Evolutionary conservation across 495 filamentous ascomycete species (phyloP), one percentile per base, ranked within the genome.

Genomic region (Penicillium paxilli): DNA sequence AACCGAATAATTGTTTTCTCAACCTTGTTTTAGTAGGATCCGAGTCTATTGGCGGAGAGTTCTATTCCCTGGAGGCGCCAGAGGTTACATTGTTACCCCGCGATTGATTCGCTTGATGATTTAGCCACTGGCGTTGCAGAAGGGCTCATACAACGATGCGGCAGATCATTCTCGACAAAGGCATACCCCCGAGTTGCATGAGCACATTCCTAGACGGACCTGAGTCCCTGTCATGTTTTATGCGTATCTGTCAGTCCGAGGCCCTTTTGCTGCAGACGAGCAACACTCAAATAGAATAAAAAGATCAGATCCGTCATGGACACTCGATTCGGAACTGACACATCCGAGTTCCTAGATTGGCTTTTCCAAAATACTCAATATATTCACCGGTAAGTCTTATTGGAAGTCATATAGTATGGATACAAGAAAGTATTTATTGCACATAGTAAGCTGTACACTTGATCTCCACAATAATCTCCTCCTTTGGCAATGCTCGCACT

Each of bases 391-490:
- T n/a, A n/a, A n/a, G n/a, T n/a, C n/a, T n/a, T n/a, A n/a, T 32
- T 32, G 11, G 30, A 32, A 32, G n/a, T 4, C 1, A 14, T 32
- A 12, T 32, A 14, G n/a, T 12, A 32, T 12, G n/a, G n/a, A n/a
- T n/a, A n/a, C n/a, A n/a, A n/a, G n/a, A 32, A 32, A 12, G 6
- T 32, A 10, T n/a, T 14, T 25, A 37, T 24, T n/a, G 23, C 0
- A 37, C 17, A 49, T 44, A 57, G 20, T 57, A 57, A 52, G 59
- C 68, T 23, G 59, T 63, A 46, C 62, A 69, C 45, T 73, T 73
- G 35, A 73, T 67, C 56, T 73, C 70, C 14, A 71, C 70, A 25
- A 73, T 37, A 28, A 73, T 63, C 11, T 65, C 53, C 9, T 62
- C 63, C 44, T 67, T 58, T n/a, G 68, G 68, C 49, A 73, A 57